These are phyloP conservation scores for Dispira simplex DNA, from an alignment of 192 early-diverging fungal genomes.

Conservation along the genomic window DNA sequence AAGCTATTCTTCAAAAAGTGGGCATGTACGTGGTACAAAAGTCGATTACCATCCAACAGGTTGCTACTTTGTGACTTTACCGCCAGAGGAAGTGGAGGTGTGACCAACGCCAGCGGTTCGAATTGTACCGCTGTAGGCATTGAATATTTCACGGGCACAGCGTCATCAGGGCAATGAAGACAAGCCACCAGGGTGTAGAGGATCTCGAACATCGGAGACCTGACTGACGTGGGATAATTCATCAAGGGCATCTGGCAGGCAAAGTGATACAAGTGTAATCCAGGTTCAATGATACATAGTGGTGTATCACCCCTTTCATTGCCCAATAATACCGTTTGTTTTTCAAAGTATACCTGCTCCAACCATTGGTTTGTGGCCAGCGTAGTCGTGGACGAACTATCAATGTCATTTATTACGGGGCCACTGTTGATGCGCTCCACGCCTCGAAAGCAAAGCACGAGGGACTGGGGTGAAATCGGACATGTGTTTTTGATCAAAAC, in stretches of 20 bases:
- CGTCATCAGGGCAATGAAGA: not conserved
- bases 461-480: not conserved
- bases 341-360: conserved; percentile 6
- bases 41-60: conserved; percentile 3
- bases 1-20: conserved; percentile 9
- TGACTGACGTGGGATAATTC: conserved; percentile 9
- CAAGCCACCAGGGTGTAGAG: conserved; percentile 6
- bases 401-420: not conserved
- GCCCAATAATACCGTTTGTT: conserved; percentile 1
- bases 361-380: conserved; percentile 8
- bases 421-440: conserved; percentile 8
- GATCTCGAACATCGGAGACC: conserved; percentile 6
- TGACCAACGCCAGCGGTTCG: not conserved
- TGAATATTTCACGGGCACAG: not conserved
- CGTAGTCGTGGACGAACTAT: not conserved
- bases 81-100: not conserved
- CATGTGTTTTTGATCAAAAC: conserved; percentile 5
- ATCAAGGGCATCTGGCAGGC: conserved; percentile 1
- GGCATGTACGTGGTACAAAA: conserved; percentile 6
- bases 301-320: not conserved
- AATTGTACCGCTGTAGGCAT: conserved; percentile 4
- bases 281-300: not conserved
- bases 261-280: conserved; percentile 7
- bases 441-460: conserved; percentile 1
- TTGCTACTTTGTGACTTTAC: conserved; percentile 4